Evolutionary conservation across 192 early-diverging fungal species (phyloP), one percentile per base, ranked within the genome.

Genomic region (Rhizophagus clarus): DNA sequence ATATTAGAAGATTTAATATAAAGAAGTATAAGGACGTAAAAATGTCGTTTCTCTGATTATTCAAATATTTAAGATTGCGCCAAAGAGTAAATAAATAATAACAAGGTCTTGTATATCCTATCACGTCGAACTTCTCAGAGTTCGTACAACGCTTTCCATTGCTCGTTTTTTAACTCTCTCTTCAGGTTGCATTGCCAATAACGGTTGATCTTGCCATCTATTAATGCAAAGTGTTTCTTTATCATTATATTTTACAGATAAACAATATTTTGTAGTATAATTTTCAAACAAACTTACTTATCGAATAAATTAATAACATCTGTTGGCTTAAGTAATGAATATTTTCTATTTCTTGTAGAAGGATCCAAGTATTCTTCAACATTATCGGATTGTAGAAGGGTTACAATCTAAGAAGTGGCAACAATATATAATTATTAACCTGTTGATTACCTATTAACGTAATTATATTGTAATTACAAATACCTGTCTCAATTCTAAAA

Each of bases 401-500:
- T 85, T 45, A 95, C 87, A 32, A 92, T 79, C 93, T 96, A n/a
- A 17, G 34, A 51, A 29, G 34, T 5, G 34, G 37, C 7, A 47
- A 63, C 11, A 32, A 73, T 29, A 72, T 64, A 7, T 8, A 32
- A 1, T n/a, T 14, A 42, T 9, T 79, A 1, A 71, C 20, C 11
- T 29, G 31, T 49, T 61, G 42, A 37, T 26, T 51, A 40, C 2
- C 6, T 17, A 45, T 24, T 15, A n/a, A 51, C n/a, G 42, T 72
- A 20, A 26, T 26, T 61, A 82, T 47, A 31, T 24, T 28, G 29
- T 62, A 60, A 24, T 28, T 26, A 66, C 15, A 61, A 34, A 3
- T 86, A 94, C 95, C 90, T 96, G 94, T 74, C 91, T 80, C 73
- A 96, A 79, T 77, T 93, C 93, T 20, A 86, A 76, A 84, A 95